These are phyloP conservation scores for Larix sibirica DNA, from an alignment of 83 land plant species.

Conservation along the genomic window DNA sequence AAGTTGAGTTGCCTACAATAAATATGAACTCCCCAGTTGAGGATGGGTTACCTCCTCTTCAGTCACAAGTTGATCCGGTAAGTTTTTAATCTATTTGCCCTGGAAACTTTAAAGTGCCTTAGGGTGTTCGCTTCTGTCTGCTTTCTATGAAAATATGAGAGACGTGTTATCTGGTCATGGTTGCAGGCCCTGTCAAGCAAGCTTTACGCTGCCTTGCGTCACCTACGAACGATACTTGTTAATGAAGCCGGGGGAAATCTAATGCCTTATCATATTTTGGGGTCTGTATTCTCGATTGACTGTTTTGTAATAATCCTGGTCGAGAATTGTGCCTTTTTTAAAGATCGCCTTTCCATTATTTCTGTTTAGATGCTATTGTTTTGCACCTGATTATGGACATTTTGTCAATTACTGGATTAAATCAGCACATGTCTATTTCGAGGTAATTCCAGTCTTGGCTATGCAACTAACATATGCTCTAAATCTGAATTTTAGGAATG, in stretches of 20 bases:
- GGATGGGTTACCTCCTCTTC: conserved; percentile 4
- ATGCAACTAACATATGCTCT: not conserved
- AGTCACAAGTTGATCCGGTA: conserved; percentile 1
- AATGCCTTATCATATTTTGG: conserved; percentile 89
- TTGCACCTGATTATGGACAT: not conserved
- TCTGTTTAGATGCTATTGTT: not conserved
- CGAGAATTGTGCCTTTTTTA: not conserved
- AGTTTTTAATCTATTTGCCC: not conserved
- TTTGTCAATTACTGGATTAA: not conserved
- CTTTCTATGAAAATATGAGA: not conserved
- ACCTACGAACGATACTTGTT: conserved; percentile 64
- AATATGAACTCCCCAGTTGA: not conserved
- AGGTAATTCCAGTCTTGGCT: not conserved
- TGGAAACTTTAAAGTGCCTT: not conserved
- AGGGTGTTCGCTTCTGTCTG: not conserved
- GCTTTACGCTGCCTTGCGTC: conserved; percentile 65
- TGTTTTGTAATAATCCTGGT: not conserved
- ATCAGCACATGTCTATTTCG: not conserved
- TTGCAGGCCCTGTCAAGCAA: conserved; percentile 63
- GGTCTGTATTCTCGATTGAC: conserved; percentile 36
- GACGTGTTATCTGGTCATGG: not conserved
- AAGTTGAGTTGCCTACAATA: not conserved
- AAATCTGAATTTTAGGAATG: conserved; percentile 51
- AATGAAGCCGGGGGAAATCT: conserved; percentile 84
- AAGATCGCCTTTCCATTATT: not conserved